A percentile compares a stretch with the other conserved stretches of the same genome.
phyloP scores from a whole-genome alignment of 2,329 filamentous ascomycete species.

The Sphaerulina populicola region DNA sequence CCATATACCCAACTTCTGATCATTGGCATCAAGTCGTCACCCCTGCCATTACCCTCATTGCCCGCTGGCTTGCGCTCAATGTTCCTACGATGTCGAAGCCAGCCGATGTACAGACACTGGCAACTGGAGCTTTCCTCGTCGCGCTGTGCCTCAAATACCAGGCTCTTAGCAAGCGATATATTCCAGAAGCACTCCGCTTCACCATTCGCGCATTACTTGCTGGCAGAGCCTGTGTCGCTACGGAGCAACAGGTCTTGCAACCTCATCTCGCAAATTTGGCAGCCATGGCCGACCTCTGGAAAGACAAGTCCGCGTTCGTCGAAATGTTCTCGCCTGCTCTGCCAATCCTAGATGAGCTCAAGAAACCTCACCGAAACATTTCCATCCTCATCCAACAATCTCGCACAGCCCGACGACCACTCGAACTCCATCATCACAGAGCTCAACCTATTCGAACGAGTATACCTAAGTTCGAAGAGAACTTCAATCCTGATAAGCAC shows the following conservation, averaged over 20 bases:
- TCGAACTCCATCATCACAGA: constrained; percentile 81
- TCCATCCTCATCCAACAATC: constrained; percentile 54
- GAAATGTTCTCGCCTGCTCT: constrained; percentile 64
- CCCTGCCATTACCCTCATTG: constrained; percentile 77
- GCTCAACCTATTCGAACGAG: constrained; percentile 79
- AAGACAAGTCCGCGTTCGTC: constrained; percentile 60
- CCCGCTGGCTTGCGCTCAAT: constrained; percentile 72
- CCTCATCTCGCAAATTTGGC: constrained; percentile 59
- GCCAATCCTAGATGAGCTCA: constrained; percentile 14
- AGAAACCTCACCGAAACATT: constrained; percentile 53
- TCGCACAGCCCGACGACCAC: constrained; percentile 60
- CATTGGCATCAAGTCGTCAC: constrained; percentile 95
- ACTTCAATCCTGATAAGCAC: constrained; percentile 89
- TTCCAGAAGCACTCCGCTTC: constrained; percentile 83
- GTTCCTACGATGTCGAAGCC: constrained; percentile 50
- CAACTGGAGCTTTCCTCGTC: constrained; percentile 67
- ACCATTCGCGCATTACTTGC: constrained; percentile 59
- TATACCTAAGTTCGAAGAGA: constrained; percentile 92
- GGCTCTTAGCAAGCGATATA: constrained; percentile 70
- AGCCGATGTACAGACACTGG: constrained; percentile 59
- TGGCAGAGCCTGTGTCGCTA: constrained; percentile 31
- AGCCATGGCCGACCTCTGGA: constrained; percentile 64
- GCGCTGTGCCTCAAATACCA: constrained; percentile 78
- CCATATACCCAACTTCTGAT: constrained; percentile 88
- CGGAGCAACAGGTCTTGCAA: constrained; percentile 21